Evolutionary conservation across 352 stramenopile species (phyloP).

Genomic region (Globisporangium yorkense): DNA sequence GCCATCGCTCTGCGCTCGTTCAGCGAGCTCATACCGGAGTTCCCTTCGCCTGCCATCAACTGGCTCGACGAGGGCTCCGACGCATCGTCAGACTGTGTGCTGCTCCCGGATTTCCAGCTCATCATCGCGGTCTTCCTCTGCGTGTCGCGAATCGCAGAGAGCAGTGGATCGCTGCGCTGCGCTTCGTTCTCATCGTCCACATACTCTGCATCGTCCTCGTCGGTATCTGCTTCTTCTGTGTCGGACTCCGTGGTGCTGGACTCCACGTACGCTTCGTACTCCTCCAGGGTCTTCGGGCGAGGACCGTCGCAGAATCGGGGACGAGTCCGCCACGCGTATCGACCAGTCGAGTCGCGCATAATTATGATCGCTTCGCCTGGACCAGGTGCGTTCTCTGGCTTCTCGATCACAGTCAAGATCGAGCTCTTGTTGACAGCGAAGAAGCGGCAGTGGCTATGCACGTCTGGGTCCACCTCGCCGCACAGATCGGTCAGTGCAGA

Average conservation of each 20-base stretch:
- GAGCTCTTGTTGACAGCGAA: conserved; percentile 80
- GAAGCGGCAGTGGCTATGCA: conserved; percentile 61
- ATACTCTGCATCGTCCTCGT: conserved; percentile 8
- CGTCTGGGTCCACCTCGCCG: conserved; percentile 29
- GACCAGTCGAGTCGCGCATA: conserved; percentile 68
- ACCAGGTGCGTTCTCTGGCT: conserved; percentile 35
- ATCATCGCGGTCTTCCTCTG: conserved; percentile 57
- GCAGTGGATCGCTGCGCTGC: conserved; percentile 39
- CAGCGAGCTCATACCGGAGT: conserved; percentile 57
- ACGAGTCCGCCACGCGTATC: conserved; percentile 78
- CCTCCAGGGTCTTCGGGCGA: conserved; percentile 42
- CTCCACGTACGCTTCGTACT: conserved; percentile 47
- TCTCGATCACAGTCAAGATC: conserved; percentile 78
- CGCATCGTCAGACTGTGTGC: conserved; percentile 10
- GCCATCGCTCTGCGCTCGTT: conserved; percentile 59
- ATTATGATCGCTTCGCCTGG: conserved; percentile 64
- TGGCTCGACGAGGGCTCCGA: conserved; percentile 16
- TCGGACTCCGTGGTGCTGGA: conserved; percentile 17
- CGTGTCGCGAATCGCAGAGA: conserved; percentile 58
- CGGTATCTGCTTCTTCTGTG: conserved; percentile 23
- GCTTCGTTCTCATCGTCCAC: conserved; percentile 24
- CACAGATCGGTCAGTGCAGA: conserved; percentile 53
- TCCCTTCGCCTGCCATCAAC: conserved; percentile 57
- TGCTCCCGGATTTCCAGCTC: conserved; percentile 49
- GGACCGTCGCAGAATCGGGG: conserved; percentile 53